phyloP scores from a whole-genome alignment of 2,329 filamentous ascomycete species.

The Cucurbitaria berberidis region DNA sequence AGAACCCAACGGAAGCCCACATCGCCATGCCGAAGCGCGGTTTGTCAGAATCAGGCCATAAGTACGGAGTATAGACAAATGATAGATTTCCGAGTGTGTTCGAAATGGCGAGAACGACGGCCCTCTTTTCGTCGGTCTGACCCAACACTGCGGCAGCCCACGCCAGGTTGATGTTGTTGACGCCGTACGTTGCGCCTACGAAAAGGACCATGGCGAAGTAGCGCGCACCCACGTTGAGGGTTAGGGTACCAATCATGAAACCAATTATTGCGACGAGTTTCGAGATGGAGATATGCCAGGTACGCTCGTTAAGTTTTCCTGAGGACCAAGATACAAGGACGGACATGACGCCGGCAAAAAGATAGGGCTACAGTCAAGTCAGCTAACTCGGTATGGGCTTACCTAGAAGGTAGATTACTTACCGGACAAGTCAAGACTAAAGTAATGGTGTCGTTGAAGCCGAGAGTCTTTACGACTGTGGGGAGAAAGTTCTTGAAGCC shows the following conservation, averaged over 20 bases:
- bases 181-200: constrained; percentile 37
- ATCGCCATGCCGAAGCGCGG: constrained; percentile 27
- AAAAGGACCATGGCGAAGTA: constrained; percentile 45
- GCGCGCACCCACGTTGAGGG: constrained; percentile 37
- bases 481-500: constrained; percentile 44
- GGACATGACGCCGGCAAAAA: constrained; percentile 33
- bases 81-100: constrained; percentile 50
- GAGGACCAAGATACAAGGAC: constrained; percentile 33
- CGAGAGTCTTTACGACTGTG: constrained; percentile 39
- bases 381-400: too few relatives aligned
- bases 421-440: constrained; percentile 31
- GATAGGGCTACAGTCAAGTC: constrained; percentile 29
- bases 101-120: constrained; percentile 48
- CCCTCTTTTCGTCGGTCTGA: constrained; percentile 52
- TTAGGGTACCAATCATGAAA: constrained; percentile 35
- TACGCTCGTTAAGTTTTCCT: constrained; percentile 38
- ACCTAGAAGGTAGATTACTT: background rate
- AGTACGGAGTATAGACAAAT: constrained; percentile 45
- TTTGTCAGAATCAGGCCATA: constrained; percentile 28
- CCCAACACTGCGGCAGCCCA: constrained; percentile 49
- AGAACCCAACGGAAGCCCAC: constrained; percentile 27
- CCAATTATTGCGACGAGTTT: constrained; percentile 38
- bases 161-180: constrained; percentile 45
- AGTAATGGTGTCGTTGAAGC: constrained; percentile 39
- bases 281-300: constrained; percentile 40